Evolutionary conservation across 768 basidiomycete species (phyloP).

Genomic region (Mycena venus): DNA sequence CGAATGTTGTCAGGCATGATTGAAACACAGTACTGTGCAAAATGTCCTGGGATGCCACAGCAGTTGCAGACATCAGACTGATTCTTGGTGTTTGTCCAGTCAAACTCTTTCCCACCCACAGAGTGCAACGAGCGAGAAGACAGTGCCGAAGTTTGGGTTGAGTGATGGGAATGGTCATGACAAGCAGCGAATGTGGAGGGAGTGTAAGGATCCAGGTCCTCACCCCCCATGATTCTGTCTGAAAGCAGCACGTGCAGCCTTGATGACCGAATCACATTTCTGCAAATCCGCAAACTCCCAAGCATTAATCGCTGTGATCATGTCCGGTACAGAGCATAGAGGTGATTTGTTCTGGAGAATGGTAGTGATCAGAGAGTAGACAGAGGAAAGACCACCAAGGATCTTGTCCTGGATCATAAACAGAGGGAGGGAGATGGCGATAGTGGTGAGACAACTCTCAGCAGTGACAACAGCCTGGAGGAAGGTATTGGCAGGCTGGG

Average conservation of each 20-base stretch:
- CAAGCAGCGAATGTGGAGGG: background rate
- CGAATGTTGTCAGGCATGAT: too few species aligned
- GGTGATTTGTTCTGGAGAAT: background rate
- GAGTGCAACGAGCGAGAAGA: background rate
- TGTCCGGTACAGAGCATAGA: background rate
- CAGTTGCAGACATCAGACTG: background rate
- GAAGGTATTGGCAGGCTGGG: too few species aligned
- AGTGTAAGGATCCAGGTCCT: background rate
- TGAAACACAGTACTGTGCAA: too few species aligned
- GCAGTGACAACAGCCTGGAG: too few species aligned
- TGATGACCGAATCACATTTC: background rate
- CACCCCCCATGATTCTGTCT: background rate
- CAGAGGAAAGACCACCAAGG: too few species aligned
- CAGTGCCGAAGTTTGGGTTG: background rate
- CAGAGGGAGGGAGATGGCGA: background rate
- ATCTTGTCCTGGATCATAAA: background rate
- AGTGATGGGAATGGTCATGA: background rate
- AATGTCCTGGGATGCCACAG: constrained; percentile 9
- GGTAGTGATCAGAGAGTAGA: background rate
- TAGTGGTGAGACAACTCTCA: background rate
- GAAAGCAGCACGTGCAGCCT: background rate
- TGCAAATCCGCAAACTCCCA: background rate
- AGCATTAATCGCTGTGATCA: background rate
- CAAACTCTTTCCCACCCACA: background rate
- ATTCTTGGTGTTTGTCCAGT: constrained; percentile 17